phyloP scores from a whole-genome alignment of 495 filamentous ascomycete species.

The Staphylotrichum longicolle region DNA sequence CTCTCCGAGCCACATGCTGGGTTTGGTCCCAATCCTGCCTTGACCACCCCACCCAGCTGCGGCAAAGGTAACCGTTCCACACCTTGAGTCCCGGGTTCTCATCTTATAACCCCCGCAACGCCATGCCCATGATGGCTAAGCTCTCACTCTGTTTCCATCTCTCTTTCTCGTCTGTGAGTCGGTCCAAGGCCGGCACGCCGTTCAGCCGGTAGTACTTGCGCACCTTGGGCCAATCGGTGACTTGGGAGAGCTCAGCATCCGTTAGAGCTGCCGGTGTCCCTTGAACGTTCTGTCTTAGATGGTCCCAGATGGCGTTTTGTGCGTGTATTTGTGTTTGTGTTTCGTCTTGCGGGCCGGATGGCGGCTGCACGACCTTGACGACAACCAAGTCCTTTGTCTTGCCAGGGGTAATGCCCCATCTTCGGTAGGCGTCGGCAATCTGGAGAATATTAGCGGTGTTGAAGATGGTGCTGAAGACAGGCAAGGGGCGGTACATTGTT shows the following conservation, averaged over 20 bases:
- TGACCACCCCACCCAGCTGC: too few relatives aligned
- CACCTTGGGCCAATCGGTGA: slow-evolving; percentile 66
- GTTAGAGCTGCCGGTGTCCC: slow-evolving; percentile 62
- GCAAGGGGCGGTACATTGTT: slow-evolving; percentile 65
- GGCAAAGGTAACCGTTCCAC: too few relatives aligned
- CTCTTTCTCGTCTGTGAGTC: slow-evolving; percentile 33
- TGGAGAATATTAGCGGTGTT: slow-evolving; percentile 34
- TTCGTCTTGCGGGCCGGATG: slow-evolving; percentile 4
- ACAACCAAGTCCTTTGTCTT: slow-evolving; percentile 66
- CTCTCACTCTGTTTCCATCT: slow-evolving; percentile 57
- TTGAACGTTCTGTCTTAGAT: slow-evolving; percentile 60
- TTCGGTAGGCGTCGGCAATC: slow-evolving; percentile 89
- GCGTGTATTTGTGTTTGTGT: slow-evolving; percentile 33
- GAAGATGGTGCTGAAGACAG: not conserved
- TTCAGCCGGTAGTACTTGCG: slow-evolving; percentile 83
- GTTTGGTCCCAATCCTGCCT: too few relatives aligned
- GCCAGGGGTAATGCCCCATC: slow-evolving; percentile 71
- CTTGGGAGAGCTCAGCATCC: slow-evolving; percentile 55
- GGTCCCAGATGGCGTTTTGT: slow-evolving; percentile 56
- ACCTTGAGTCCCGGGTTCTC: too few relatives aligned
- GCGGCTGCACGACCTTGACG: slow-evolving; percentile 60
- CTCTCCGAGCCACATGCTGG: too few relatives aligned
- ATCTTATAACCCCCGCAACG: slow-evolving; percentile 58
- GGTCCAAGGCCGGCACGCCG: slow-evolving; percentile 44
- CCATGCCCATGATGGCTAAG: slow-evolving; percentile 67